A percentile compares a stretch with the other conserved stretches of the same genome.
These are phyloP conservation scores for Arthrinium phaeospermum DNA, from an alignment of 2,329 filamentous ascomycete species.

Conservation along the genomic window DNA sequence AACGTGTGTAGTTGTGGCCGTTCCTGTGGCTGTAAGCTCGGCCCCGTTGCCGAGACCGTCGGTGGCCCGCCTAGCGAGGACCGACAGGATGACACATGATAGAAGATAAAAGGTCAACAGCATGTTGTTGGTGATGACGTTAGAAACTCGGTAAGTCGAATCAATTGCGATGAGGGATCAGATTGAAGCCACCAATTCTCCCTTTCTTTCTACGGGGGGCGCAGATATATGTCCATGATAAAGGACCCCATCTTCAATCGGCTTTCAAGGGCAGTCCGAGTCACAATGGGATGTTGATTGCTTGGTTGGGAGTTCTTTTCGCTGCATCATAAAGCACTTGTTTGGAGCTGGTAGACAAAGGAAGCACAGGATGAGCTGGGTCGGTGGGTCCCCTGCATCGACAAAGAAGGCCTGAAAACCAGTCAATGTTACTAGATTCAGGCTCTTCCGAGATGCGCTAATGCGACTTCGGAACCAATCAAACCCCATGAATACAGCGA, in stretches of 20 bases:
- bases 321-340: slow-evolving; percentile 1
- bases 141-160: neutral
- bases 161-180: neutral
- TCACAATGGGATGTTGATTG: neutral
- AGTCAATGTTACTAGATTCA: neutral
- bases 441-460: neutral
- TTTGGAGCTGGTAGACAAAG: neutral
- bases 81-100: slow-evolving; percentile 2
- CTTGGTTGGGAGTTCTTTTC: neutral
- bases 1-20: neutral
- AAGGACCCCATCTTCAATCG: neutral
- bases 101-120: neutral
- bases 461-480: neutral
- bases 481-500: neutral
- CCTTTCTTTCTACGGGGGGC: neutral
- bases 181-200: neutral
- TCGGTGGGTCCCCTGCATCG: neutral
- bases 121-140: neutral
- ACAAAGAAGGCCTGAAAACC: slow-evolving; percentile 1
- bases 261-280: neutral
- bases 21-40: neutral
- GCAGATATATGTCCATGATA: neutral
- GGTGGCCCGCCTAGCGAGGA: neutral
- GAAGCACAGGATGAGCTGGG: neutral
- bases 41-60: neutral